phyloP scores from a whole-genome alignment of 1,284 basidiomycete genomes.

The Rhodotorula sp. region DNA sequence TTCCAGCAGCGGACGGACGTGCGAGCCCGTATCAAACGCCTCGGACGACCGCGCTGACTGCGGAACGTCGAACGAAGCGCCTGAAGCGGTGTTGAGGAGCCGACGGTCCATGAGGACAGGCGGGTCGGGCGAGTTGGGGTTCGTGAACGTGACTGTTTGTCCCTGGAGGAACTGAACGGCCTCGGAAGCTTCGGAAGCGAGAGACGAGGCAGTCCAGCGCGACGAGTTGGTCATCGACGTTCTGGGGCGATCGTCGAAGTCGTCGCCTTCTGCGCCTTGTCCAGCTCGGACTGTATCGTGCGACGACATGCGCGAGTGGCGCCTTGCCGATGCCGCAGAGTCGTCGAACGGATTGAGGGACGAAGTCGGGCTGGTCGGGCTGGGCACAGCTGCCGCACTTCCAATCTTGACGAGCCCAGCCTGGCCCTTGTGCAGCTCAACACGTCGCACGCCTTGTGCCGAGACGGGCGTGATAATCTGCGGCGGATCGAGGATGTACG shows the following conservation, averaged over 20 bases:
- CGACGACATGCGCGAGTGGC: conserved; percentile 6
- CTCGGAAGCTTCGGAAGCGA: conserved; percentile 9
- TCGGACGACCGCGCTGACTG: conserved; percentile 25
- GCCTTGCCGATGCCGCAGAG: not conserved
- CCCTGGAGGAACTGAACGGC: conserved; percentile 30
- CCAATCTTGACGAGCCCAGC: conserved; percentile 33
- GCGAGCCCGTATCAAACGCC: conserved; percentile 14
- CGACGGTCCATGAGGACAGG: not conserved
- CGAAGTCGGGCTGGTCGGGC: conserved; percentile 1
- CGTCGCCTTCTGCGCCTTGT: not conserved
- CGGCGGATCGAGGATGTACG: conserved; percentile 47
- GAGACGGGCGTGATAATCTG: conserved; percentile 44
- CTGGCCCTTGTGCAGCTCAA: conserved; percentile 37
- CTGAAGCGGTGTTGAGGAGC: conserved; percentile 1
- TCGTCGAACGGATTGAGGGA: conserved; percentile 33
- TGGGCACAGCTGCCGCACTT: conserved; percentile 2
- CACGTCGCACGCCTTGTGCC: conserved; percentile 30
- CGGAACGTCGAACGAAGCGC: conserved; percentile 24
- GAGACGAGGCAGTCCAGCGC: conserved; percentile 25
- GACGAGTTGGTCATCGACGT: conserved; percentile 15
- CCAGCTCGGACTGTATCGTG: not conserved
- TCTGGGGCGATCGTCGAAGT: conserved; percentile 7
- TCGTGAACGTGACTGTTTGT: conserved; percentile 32
- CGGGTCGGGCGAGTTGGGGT: conserved; percentile 17
- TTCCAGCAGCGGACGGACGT: conserved; percentile 2